A percentile compares a stretch with the other conserved stretches of the same genome.
Evolutionary conservation across 1,284 basidiomycete species (phyloP).

Genomic region (Boletellus sp.): DNA sequence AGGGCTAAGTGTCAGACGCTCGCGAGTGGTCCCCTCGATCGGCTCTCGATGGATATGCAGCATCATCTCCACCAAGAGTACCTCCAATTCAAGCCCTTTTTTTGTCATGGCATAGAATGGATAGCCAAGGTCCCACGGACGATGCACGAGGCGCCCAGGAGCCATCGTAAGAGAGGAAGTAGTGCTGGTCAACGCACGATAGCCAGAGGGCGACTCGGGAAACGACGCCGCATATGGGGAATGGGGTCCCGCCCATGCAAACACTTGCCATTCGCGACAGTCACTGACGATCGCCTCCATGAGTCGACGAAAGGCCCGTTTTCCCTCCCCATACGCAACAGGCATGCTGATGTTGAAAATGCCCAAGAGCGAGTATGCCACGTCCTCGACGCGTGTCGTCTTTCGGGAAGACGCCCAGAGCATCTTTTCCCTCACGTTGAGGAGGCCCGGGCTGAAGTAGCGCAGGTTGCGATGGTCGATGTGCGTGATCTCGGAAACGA

Average conservation of each 20-base stretch:
- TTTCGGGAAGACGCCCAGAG: conserved; percentile 14
- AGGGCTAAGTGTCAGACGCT: conserved; percentile 16
- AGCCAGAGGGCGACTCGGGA: conserved; percentile 20
- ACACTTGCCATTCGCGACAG: conserved; percentile 17
- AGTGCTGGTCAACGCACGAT: conserved; percentile 7
- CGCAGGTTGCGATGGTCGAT: conserved; percentile 6
- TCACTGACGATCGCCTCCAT: conserved; percentile 20
- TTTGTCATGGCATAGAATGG: conserved; percentile 23
- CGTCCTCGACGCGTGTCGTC: background rate
- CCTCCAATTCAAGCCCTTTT: conserved; percentile 19
- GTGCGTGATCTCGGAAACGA: conserved; percentile 9
- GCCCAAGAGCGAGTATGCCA: background rate
- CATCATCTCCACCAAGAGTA: conserved; percentile 25
- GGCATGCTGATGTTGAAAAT: conserved; percentile 21
- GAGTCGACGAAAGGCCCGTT: conserved; percentile 23
- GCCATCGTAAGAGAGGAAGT: background rate
- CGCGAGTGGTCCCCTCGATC: conserved; percentile 5
- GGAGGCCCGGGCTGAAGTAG: conserved; percentile 17
- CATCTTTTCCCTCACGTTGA: conserved; percentile 19
- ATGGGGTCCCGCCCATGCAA: conserved; percentile 21
- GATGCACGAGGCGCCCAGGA: conserved; percentile 2
- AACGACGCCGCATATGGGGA: conserved; percentile 17
- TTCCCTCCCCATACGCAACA: conserved; percentile 25
- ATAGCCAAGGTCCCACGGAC: conserved; percentile 14
- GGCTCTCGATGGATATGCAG: conserved; percentile 15